These are phyloP conservation scores for Escovopsis sp. DNA, from an alignment of 2,329 filamentous ascomycete species.

Conservation along the genomic window DNA sequence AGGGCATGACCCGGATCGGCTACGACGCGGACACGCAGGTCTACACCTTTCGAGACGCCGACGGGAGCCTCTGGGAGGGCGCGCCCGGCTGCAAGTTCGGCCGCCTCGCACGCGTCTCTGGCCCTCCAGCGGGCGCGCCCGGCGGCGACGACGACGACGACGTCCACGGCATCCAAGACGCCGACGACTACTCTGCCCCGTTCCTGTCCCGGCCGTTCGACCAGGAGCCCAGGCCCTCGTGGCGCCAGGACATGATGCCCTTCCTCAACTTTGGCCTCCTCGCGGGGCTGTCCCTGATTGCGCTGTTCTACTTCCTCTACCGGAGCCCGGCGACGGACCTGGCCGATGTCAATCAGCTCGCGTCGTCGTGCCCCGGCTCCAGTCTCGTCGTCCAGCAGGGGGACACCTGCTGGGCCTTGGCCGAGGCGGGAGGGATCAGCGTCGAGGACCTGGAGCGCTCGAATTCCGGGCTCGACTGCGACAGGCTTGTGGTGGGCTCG, in stretches of 20 bases:
- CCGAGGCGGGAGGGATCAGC: conserved; percentile 23
- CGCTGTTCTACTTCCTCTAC: conserved; percentile 33
- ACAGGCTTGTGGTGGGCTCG: conserved; percentile 24
- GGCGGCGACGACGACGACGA: conserved; percentile 9
- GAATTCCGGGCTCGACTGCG: conserved; percentile 33
- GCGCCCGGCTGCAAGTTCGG: conserved; percentile 35
- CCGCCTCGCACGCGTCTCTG: conserved; percentile 24
- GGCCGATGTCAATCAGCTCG: conserved; percentile 2
- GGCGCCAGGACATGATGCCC: conserved; percentile 37
- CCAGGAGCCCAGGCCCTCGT: conserved; percentile 21
- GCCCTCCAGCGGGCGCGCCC: conserved; percentile 11
- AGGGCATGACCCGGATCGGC: conserved; percentile 37
- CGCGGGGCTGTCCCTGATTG: conserved; percentile 32
- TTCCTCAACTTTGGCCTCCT: conserved; percentile 43
- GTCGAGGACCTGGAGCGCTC: conserved; percentile 29
- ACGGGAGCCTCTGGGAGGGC: conserved; percentile 35
- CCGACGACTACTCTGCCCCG: conserved; percentile 14
- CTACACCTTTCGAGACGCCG: conserved; percentile 35
- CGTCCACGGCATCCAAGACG: too few species aligned
- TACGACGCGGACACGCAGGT: conserved; percentile 40
- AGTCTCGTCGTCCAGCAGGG: conserved; percentile 27
- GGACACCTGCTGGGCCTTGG: conserved; percentile 40
- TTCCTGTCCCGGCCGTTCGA: conserved; percentile 13
- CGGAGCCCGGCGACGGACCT: conserved; percentile 12
- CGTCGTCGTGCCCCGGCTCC: conserved; percentile 15